phyloP scores from a whole-genome alignment of 805 yeast species.

The Wickerhamomyces kurtzmanii region DNA sequence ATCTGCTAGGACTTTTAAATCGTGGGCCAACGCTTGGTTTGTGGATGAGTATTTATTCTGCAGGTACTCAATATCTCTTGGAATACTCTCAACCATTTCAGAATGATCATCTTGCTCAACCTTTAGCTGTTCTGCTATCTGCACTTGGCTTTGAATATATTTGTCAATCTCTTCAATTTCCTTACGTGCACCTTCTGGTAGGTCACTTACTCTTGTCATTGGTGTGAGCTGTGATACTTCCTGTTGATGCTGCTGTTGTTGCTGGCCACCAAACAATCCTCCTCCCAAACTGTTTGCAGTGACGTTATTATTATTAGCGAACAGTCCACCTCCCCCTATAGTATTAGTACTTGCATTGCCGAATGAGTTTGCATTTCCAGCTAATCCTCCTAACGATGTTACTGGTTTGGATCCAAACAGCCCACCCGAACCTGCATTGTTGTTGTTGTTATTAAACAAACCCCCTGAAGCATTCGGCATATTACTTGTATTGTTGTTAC shows the following conservation, averaged over 20 bases:
- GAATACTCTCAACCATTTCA: conserved; percentile 58
- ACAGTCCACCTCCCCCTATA: conserved; percentile 2
- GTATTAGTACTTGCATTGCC: no score
- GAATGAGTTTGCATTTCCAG: no score
- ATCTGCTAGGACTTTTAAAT: conserved; percentile 32
- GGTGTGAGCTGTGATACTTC: conserved; percentile 47
- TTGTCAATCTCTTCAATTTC: conserved; percentile 64
- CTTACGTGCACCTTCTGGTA: conserved; percentile 60
- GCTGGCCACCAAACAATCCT: conserved; percentile 14
- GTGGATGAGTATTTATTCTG: conserved; percentile 52
- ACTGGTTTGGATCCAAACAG: no score
- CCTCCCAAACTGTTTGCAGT: conserved; percentile 1
- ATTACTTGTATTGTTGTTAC: conserved; percentile 4
- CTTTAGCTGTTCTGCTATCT: conserved; percentile 58
- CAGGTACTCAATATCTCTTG: conserved; percentile 59
- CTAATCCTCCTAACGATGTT: no score
- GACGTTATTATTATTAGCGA: conserved; percentile 5
- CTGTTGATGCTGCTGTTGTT: conserved; percentile 28
- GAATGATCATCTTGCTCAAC: conserved; percentile 54
- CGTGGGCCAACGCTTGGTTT: conserved; percentile 49
- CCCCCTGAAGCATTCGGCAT: conserved; percentile 4
- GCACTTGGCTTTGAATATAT: conserved; percentile 65
- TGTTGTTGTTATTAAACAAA: conserved; percentile 10
- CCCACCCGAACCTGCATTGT: conserved; percentile 4
- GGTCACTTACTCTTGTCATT: conserved; percentile 65